Base-by-base conservation (phyloP, 768 basidiomycete species). In the Chlorophyllum brunneum region DNA sequence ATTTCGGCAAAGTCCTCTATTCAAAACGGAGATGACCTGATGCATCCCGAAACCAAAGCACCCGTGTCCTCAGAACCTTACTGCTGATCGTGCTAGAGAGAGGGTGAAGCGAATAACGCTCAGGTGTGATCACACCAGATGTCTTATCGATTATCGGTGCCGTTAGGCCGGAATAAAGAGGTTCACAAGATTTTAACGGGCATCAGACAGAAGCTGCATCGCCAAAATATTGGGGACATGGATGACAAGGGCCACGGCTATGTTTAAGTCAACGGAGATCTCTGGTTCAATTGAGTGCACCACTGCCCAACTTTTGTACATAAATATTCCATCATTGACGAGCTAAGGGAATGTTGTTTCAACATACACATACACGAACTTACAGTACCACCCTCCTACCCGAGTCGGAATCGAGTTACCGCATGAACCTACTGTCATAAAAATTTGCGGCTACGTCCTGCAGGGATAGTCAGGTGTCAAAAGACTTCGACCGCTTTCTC, bases 121-220 rank as follows among this genome's bases (percentile, higher is more conserved):
- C 11, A 22, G 20, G 13, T 5, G 16, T 18, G 31, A 34, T 15
- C 42, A 15, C 22, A 16, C 24, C 18, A 26, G 16, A 24, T 20
- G 13, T 27, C 31, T 23, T 52, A 33, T 38, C 16, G 24, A 44
- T 27, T 22, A 44, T 44, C 31, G 42, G 42, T n/a, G 33, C 51
- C 34, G 33, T 20, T 18, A 27, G 18, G n/a, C 34, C 41, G 34
- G 34, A 16, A 13, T n/a, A 7, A 13, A 13, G 23, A 26, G 15
- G 3, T 52, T 52, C 51, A 13, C 51, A 44, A 44, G 42, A 45
- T 52, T 44, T 13, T 13, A 37, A 36, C 41, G 41, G 51, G 9
- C 6, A 33, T 42, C 40, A 27, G 38, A 40, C 48, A 30, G n/a
- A n/a, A n/a, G n/a, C n/a, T n/a, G n/a, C n/a, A n/a, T n/a, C n/a